Base-by-base conservation (phyloP, 306 rosid genomes). In the Pueraria montana region DNA sequence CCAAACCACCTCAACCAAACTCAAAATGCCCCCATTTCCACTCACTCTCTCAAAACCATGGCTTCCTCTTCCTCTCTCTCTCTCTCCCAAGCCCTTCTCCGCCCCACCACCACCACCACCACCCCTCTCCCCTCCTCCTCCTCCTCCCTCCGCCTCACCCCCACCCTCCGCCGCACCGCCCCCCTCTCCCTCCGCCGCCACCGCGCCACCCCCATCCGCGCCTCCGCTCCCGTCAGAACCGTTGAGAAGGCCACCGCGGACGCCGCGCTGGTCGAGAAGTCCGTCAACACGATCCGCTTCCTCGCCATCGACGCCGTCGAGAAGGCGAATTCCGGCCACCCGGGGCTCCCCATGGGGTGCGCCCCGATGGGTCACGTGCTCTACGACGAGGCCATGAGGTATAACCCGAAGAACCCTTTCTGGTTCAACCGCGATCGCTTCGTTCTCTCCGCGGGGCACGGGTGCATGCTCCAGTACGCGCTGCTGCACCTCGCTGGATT, bases 371-470 rank as follows among this genome's bases (percentile, higher is more conserved):
- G 98, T 30, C 99, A 96, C 69, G 85, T 96, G 20, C 81, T 96
- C 34, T 96, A 91, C 64, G 99, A 96, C 18, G 99, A 96, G 87
- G 77, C 88, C 62, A 91, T 96, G 99, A 91, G 77, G 84, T 96
- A 91, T 49, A 96, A 96, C 78, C 99, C 99, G 0, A 96, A 92
- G 81, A 96, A 96, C 53, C 98, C 99, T 1, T 77, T 84, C 61
- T 96, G 99, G 99, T 96, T 96, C 79, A 96, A 96, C 84, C 91
- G 99, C 73, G 99, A 96, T 82, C 91, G 99, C 24, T 96, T 96
- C n/a, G 93, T 96, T 16, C 45, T 96, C 79, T 96, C 99, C 10
- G 99, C 99, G 4, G 98, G 99, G 0, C 99, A 96, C 40, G 99
- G 99, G 0, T 96, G 99, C 85, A 96, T 96, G 99, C 85, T 96